Conservation (phyloP, 768 basidiomycete genomes). For the Vishniacozyma victoriae region DNA sequence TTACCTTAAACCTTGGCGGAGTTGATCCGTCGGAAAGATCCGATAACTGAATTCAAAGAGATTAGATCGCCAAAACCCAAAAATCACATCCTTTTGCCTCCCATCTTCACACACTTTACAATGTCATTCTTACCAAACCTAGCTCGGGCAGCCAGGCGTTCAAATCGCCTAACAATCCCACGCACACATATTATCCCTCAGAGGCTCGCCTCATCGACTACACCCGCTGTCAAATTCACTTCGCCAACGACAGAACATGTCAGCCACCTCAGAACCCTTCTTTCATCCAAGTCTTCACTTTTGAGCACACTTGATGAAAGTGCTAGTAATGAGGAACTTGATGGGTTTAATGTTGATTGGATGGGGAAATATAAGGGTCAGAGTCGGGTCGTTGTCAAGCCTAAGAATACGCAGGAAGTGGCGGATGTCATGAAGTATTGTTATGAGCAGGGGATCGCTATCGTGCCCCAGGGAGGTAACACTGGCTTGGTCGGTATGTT, state of each 20-base stretch:
- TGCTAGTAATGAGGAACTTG: constrained; percentile 55
- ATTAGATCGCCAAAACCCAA: too few species aligned
- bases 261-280: constrained; percentile 36
- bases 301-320: constrained; percentile 44
- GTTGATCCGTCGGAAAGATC: too few species aligned
- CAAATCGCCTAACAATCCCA: too few species aligned
- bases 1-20: too few species aligned
- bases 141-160: too few species aligned
- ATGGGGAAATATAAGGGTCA: constrained; percentile 88
- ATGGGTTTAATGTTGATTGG: constrained; percentile 82
- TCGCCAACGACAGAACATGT: constrained; percentile 37
- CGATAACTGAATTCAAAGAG: too few species aligned
- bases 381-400: constrained; percentile 81
- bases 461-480: constrained; percentile 97
- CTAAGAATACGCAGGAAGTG: constrained; percentile 79
- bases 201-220: too few species aligned
- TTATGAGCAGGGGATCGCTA: constrained; percentile 66
- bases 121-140: too few species aligned
- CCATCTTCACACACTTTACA: too few species aligned
- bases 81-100: too few species aligned
- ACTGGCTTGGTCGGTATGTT: constrained; percentile 80
- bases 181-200: too few species aligned
- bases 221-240: constrained; percentile 21
- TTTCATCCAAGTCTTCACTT: constrained; percentile 37
- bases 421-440: constrained; percentile 82